Evolutionary conservation across 2,329 filamentous ascomycete genomes (phyloP), one percentile per base, ranked within the genome.

Genomic region (Conoideocrella luteorostrata): DNA sequence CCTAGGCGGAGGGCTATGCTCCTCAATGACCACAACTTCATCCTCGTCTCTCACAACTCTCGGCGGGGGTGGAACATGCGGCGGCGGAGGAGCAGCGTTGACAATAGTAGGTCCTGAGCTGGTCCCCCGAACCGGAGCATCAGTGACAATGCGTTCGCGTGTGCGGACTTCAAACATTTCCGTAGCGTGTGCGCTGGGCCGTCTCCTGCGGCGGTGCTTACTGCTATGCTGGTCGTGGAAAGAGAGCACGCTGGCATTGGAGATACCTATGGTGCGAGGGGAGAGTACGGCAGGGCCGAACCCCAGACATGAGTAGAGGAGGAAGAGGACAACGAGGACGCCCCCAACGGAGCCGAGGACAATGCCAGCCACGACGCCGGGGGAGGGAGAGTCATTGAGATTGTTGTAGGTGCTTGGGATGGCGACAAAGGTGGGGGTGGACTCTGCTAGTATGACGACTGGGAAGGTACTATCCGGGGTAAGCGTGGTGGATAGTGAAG

Each of bases 251-350:
- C n/a, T n/a, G n/a, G n/a, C n/a, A n/a, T n/a, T n/a, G n/a, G n/a
- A n/a, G n/a, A n/a, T n/a, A n/a, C n/a, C n/a, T n/a, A n/a, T n/a
- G 32, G 26, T 43, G 41, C 29, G 47, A 48, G 24, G 20, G 26
- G 51, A 47, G 24, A 56, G 48, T 43, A 57, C 56, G 29, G 61
- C 53, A 2, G 65, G 68, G 1, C 64, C 65, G 23, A 69, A 63
- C 47, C 71, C 69, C 23, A 76, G 59, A n/a, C 64, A 65, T 3
- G 68, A 65, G 56, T 75, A 77, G 45, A 78, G 50, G 11, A 78
- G 54, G 58, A 72, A 71, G 23, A 79, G 60, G 11, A 78, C 48
- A 26, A 80, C 62, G 24, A 79, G 56, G 56, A 80, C 74, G 41
- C 69, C 77, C 22, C 61, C 66, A 38, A 72, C 64, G 33, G 66